A percentile compares a stretch with the other conserved stretches of the same genome.
These are phyloP conservation scores for Dothiorella sarmentorum DNA, from an alignment of 2,329 filamentous ascomycete genomes.

Conservation along the genomic window DNA sequence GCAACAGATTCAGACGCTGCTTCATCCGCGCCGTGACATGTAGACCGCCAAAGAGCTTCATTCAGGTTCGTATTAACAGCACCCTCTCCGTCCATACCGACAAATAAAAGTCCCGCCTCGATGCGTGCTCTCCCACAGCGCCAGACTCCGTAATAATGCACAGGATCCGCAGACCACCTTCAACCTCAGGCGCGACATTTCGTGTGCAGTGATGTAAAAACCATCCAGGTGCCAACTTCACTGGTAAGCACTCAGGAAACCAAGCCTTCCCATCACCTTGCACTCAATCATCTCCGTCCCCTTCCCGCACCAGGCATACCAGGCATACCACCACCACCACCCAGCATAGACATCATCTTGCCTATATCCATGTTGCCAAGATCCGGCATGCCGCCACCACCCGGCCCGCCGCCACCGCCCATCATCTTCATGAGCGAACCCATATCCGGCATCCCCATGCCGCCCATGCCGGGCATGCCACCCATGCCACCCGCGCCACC, in stretches of 20 bases:
- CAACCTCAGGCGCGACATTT: neutral
- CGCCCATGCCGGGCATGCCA: slow-evolving; percentile 46
- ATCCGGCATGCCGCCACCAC: slow-evolving; percentile 61
- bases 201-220: neutral
- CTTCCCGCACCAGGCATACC: slow-evolving; percentile 2
- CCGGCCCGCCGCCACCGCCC: slow-evolving; percentile 56
- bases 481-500: slow-evolving; percentile 63
- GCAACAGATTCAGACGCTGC: too few species aligned
- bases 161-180: too few species aligned
- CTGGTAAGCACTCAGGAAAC: too few species aligned
- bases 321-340: slow-evolving; percentile 20
- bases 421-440: slow-evolving; percentile 90
- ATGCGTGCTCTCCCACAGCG: too few species aligned
- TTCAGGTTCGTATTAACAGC: too few species aligned
- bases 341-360: slow-evolving; percentile 38
- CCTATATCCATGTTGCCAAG: slow-evolving; percentile 42
- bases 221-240: neutral
- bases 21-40: too few species aligned
- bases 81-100: too few species aligned
- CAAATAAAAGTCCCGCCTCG: too few species aligned
- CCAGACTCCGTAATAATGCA: too few species aligned
- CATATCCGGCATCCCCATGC: slow-evolving; percentile 76
- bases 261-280: neutral
- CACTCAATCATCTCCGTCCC: slow-evolving; percentile 9
- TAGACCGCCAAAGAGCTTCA: too few species aligned